These are phyloP conservation scores for Saccharomycopsis sp. DNA, from an alignment of 805 yeast genomes.

Conservation along the genomic window DNA sequence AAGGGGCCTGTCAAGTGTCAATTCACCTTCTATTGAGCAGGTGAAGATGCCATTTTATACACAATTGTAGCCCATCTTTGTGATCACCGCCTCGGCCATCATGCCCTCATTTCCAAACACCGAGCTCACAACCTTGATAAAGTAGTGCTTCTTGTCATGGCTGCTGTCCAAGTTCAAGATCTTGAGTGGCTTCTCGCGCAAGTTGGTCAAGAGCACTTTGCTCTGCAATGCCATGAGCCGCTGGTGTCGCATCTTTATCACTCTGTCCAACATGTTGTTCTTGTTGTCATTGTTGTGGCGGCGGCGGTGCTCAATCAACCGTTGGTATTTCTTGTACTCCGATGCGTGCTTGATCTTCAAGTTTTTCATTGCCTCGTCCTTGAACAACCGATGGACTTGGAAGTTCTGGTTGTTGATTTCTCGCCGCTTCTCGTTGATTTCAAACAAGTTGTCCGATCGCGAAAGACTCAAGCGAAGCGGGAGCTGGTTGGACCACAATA, in stretches of 20 bases:
- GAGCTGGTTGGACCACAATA: slow-evolving; percentile 44
- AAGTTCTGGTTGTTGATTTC: slow-evolving; percentile 5
- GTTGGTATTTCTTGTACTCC: background rate
- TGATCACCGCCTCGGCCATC: slow-evolving; percentile 5
- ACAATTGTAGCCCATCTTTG: slow-evolving; percentile 10
- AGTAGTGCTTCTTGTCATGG: slow-evolving; percentile 10
- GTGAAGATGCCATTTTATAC: background rate
- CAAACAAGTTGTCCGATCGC: slow-evolving; percentile 35
- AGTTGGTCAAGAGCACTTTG: background rate
- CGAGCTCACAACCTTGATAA: slow-evolving; percentile 11
- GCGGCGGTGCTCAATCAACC: background rate
- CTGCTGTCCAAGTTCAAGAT: too few relatives aligned
- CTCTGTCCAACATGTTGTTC: background rate
- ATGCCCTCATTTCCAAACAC: slow-evolving; percentile 3
- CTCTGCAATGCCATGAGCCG: background rate
- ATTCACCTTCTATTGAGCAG: too few relatives aligned
- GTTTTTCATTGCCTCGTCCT: background rate
- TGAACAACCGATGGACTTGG: background rate
- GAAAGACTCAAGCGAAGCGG: slow-evolving; percentile 40
- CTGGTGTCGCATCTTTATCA: background rate
- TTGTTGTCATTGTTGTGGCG: background rate
- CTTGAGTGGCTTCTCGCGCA: background rate
- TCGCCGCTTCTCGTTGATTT: slow-evolving; percentile 24
- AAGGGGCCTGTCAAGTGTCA: too few relatives aligned
- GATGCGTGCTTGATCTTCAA: background rate